Evolutionary conservation across 495 filamentous ascomycete species (phyloP).

Genomic region (Trichoderma virens): DNA sequence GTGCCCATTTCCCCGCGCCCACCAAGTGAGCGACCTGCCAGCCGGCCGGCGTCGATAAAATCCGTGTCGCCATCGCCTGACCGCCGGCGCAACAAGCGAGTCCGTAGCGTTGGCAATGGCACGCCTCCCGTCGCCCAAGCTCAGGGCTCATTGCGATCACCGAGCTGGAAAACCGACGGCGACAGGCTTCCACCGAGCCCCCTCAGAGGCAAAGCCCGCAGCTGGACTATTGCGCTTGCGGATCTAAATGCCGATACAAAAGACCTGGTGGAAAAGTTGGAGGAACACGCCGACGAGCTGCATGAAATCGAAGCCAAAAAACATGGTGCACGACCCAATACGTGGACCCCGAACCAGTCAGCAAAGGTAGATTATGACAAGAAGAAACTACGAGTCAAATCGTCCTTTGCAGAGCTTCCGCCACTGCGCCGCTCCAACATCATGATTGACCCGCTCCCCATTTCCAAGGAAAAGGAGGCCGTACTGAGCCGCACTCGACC

Average conservation of each 20-base stretch:
- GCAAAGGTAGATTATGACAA: conserved; percentile 26
- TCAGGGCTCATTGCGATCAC: conserved; percentile 41
- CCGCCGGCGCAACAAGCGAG: conserved; percentile 39
- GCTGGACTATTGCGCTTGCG: conserved; percentile 73
- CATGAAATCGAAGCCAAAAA: conserved; percentile 32
- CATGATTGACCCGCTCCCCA: conserved; percentile 92
- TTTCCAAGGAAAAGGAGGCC: conserved; percentile 94
- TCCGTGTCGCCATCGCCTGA: conserved; percentile 46
- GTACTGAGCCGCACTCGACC: conserved; percentile 85
- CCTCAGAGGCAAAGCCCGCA: conserved; percentile 59
- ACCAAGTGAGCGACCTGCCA: conserved; percentile 50
- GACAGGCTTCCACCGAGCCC: conserved; percentile 24
- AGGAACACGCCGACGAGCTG: conserved; percentile 68
- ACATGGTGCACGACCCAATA: conserved; percentile 27
- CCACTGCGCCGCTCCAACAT: conserved; percentile 80
- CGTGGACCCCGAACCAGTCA: conserved; percentile 30
- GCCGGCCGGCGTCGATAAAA: conserved; percentile 34
- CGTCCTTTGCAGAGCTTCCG: conserved; percentile 59
- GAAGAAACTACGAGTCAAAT: conserved; percentile 46
- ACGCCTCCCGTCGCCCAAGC: conserved; percentile 42
- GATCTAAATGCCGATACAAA: conserved; percentile 82
- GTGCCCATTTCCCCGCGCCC: conserved; percentile 90
- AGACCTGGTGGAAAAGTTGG: conserved; percentile 79
- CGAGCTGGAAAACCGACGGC: conserved; percentile 36
- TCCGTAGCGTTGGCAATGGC: conserved; percentile 46